These are phyloP conservation scores for Camptophora hylomeconis DNA, from an alignment of 2,329 filamentous ascomycete genomes.

Conservation along the genomic window DNA sequence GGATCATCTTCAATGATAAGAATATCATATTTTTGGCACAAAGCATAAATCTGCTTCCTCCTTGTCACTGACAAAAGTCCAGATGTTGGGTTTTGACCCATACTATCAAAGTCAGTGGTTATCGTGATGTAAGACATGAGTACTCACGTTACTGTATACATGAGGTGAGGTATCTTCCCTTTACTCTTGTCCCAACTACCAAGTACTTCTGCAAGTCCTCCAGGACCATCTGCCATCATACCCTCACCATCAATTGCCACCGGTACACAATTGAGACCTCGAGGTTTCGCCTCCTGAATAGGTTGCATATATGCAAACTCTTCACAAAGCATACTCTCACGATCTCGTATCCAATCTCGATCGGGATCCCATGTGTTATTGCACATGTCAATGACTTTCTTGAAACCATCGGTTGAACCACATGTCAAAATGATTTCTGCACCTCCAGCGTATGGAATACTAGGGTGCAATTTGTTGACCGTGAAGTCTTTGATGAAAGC, in stretches of 20 bases:
- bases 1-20: constrained; percentile 90
- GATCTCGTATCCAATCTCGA: constrained; percentile 51
- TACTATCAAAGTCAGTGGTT: constrained; percentile 32
- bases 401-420: constrained; percentile 75
- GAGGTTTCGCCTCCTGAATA: constrained; percentile 51
- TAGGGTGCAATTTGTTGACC: constrained; percentile 63
- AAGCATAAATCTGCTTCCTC: constrained; percentile 62
- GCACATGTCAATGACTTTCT: constrained; percentile 64
- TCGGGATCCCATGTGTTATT: constrained; percentile 62
- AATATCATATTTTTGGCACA: constrained; percentile 75
- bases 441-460: constrained; percentile 63
- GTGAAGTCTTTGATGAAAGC: constrained; percentile 70
- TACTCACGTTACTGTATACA: constrained; percentile 81
- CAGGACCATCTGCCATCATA: constrained; percentile 61
- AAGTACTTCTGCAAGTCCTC: constrained; percentile 64
- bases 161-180: constrained; percentile 65
- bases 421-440: constrained; percentile 68
- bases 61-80: constrained; percentile 61
- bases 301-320: constrained; percentile 71
- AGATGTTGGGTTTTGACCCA: constrained; percentile 81
- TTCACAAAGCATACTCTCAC: constrained; percentile 70
- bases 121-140: background rate
- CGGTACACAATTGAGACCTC: constrained; percentile 59
- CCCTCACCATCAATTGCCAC: constrained; percentile 68
- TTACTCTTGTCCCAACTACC: constrained; percentile 65